Evolutionary conservation across 768 basidiomycete species (phyloP), one percentile per base, ranked within the genome.

Genomic region (Suillus subluteus): DNA sequence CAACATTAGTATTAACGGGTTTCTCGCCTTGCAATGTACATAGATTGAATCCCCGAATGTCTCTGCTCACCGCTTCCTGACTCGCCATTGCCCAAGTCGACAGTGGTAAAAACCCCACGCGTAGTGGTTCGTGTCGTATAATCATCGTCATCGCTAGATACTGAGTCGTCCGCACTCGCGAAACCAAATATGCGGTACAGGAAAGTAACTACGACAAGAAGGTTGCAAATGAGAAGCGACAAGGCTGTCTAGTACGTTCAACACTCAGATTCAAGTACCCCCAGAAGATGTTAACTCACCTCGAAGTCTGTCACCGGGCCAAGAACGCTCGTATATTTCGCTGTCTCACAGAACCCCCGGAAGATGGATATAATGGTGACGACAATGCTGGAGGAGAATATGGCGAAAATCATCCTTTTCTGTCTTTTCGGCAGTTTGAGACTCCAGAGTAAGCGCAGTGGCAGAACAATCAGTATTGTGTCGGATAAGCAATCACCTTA

Each of bases 361-460:
- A 64, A 64, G 55, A 64, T 40, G 26, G 58, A 62, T 30, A 43
- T 40, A 5, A 62, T 9, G n/a, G 59, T 43, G n/a, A 43, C 11
- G 26, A 64, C 16, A 4, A 64, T 32, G 12, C 44, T 37, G 15
- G 65, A 65, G 16, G 62, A 44, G 62, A 65, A 65, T 30, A 64
- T 35, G 35, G 43, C 38, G 12, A 50, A 21, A 35, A 65, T 65
- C 65, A 65, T 65, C n/a, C 56, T 32, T 35, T 35, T 62, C 7
- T 65, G 65, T 64, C 61, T 62, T 32, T 38, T 65, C 11, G 65
- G 65, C 8, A 65, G 46, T 26, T 37, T 64, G 62, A 65, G 18
- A 62, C 62, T 44, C 65, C 65, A 65, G 40, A 65, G 65, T 37
- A 65, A 21, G 15, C 65, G 65, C 15, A 65, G 21, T 44, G 65